Evolutionary conservation across 306 rosid genomes (phyloP).

Genomic region (Gastrolobium villosum): DNA sequence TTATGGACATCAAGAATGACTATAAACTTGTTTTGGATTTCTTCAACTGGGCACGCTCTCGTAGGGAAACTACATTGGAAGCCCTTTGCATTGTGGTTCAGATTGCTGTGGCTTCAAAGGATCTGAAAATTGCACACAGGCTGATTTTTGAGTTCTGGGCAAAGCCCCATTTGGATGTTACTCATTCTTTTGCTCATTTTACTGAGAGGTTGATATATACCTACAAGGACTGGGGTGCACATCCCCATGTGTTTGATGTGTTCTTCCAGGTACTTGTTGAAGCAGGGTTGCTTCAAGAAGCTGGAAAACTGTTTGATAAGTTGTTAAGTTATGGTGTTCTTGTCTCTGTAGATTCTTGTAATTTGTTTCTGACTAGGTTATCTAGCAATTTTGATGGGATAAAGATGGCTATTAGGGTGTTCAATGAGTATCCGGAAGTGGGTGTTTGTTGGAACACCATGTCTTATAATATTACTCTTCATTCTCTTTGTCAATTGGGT

Average conservation of each 20-base stretch:
- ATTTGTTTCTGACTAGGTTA: constrained; percentile 67
- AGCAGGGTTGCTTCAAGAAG: constrained; percentile 67
- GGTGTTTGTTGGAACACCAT: constrained; percentile 80
- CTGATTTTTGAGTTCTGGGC: constrained; percentile 70
- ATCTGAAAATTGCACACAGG: constrained; percentile 68
- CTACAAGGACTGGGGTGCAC: constrained; percentile 84
- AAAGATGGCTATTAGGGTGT: constrained; percentile 61
- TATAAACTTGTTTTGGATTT: constrained; percentile 67
- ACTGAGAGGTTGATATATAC: constrained; percentile 76
- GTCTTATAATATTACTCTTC: constrained; percentile 76
- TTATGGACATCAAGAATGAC: constrained; percentile 67
- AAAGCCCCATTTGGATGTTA: constrained; percentile 57
- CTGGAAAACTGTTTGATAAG: constrained; percentile 67
- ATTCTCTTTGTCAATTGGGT: constrained; percentile 69
- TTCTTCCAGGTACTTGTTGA: constrained; percentile 83
- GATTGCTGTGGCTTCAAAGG: constrained; percentile 71
- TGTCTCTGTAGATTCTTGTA: constrained; percentile 81
- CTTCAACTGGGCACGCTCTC: constrained; percentile 77
- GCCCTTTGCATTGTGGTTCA: constrained; percentile 80
- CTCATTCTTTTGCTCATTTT: constrained; percentile 54
- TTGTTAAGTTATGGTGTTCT: constrained; percentile 72
- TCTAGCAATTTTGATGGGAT: constrained; percentile 56
- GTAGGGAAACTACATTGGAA: constrained; percentile 67
- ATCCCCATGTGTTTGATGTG: constrained; percentile 80
- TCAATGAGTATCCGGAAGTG: constrained; percentile 64